phyloP scores from a whole-genome alignment of 1,284 basidiomycete genomes.

The Crepidotus sp. region DNA sequence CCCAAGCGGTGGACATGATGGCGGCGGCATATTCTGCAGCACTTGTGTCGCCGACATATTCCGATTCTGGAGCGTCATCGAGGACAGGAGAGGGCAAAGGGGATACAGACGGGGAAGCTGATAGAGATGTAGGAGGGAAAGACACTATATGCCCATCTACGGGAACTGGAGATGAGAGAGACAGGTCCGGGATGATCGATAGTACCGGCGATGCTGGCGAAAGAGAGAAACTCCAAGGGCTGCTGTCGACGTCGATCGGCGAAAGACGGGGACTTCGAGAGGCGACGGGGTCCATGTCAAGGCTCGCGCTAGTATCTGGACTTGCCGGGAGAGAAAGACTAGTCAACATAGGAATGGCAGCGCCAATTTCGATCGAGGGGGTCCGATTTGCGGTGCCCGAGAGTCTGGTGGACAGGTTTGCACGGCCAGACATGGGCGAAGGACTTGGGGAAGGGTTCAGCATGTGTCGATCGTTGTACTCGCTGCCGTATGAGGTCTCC shows the following conservation, averaged over 20 bases:
- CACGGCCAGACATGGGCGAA: constrained; percentile 11
- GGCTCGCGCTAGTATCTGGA: constrained; percentile 15
- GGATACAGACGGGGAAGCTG: constrained; percentile 15
- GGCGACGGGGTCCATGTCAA: constrained; percentile 10
- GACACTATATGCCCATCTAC: constrained; percentile 10
- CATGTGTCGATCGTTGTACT: constrained; percentile 17
- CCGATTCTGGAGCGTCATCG: constrained; percentile 4
- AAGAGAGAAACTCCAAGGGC: constrained; percentile 18
- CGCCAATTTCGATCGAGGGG: constrained; percentile 16
- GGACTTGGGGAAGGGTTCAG: constrained; percentile 15
- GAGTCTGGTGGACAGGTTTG: constrained; percentile 2
- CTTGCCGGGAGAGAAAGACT: constrained; percentile 20
- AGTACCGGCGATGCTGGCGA: constrained; percentile 18
- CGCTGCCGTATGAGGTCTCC: constrained; percentile 23
- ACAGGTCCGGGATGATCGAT: constrained; percentile 13
- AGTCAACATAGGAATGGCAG: constrained; percentile 18
- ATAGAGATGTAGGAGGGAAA: constrained; percentile 15
- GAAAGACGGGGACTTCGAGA: constrained; percentile 13
- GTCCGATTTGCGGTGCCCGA: constrained; percentile 10
- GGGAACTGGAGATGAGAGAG: constrained; percentile 7
- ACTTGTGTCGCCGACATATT: constrained; percentile 18
- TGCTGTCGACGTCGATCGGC: constrained; percentile 7
- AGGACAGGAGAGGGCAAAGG: constrained; percentile 16
- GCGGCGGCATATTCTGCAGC: constrained; percentile 28
- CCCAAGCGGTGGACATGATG: constrained; percentile 27